phyloP scores from a whole-genome alignment of 2,329 filamentous ascomycete species.

The Phialophora tarda region DNA sequence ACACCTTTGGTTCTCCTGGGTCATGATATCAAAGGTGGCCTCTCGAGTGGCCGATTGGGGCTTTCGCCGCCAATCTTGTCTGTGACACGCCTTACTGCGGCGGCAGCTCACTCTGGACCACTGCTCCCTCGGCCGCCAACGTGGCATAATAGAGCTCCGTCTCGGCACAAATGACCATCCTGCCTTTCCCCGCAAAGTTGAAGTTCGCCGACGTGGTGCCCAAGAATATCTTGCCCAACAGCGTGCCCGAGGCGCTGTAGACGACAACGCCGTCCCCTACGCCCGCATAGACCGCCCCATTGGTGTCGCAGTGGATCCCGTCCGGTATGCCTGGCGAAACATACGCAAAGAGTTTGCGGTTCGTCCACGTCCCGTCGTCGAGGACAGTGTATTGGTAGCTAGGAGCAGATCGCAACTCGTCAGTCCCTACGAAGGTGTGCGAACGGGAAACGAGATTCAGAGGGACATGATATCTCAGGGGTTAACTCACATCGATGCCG shows the following conservation, averaged over 20 bases:
- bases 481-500: constrained; percentile 32
- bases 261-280: constrained; percentile 62
- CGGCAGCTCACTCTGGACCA: constrained; percentile 31
- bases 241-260: constrained; percentile 56
- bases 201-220: constrained; percentile 42
- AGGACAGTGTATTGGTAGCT: constrained; percentile 37
- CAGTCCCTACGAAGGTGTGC: background rate
- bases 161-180: constrained; percentile 36
- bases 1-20: background rate
- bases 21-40: background rate
- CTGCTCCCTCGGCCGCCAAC: constrained; percentile 30
- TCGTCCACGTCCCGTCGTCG: constrained; percentile 40
- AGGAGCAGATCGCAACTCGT: background rate
- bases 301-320: constrained; percentile 57
- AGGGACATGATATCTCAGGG: background rate
- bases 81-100: constrained; percentile 10
- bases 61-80: background rate
- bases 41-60: background rate
- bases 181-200: constrained; percentile 36
- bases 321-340: constrained; percentile 55
- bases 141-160: constrained; percentile 36
- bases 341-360: constrained; percentile 60
- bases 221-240: constrained; percentile 63
- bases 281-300: constrained; percentile 62
- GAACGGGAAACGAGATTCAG: background rate